Percentiles rank a stretch among this genome's conserved stretches.
phyloP scores from a whole-genome alignment of 768 basidiomycete species.

The Mycena venus region DNA sequence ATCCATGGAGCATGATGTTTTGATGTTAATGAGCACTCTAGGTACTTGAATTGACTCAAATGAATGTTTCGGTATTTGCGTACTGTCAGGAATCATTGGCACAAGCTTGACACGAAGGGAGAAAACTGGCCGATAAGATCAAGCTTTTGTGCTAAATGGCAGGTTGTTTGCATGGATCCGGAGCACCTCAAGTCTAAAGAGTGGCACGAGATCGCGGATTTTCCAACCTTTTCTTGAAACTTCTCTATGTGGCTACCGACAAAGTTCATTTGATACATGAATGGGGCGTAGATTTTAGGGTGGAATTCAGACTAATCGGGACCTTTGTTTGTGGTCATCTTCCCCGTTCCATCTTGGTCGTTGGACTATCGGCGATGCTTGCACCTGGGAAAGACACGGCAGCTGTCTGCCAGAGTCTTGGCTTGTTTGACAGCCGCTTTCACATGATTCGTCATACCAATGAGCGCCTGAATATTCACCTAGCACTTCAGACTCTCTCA shows the following conservation, averaged over 20 bases:
- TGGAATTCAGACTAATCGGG: constrained; percentile 29
- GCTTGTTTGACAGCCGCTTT: not conserved
- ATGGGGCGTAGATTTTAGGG: constrained; percentile 31
- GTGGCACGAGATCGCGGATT: no score
- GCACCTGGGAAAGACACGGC: not conserved
- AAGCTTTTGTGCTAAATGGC: no score
- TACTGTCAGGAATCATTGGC: no score
- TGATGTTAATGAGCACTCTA: no score
- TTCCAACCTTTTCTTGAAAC: no score
- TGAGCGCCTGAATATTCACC: not conserved
- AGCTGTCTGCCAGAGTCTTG: not conserved
- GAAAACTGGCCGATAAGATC: no score
- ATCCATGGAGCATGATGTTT: no score
- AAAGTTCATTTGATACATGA: constrained; percentile 29
- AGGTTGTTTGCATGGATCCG: no score
- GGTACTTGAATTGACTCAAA: no score
- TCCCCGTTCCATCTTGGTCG: not conserved
- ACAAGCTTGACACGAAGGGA: no score
- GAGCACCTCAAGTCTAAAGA: no score
- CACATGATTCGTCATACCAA: not conserved
- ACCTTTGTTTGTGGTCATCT: constrained; percentile 11
- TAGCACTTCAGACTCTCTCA: not conserved
- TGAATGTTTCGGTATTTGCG: no score
- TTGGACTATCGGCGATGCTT: constrained; percentile 17
- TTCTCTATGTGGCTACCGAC: not conserved